phyloP scores from a whole-genome alignment of 495 filamentous ascomycete genomes.

The Neurospora discreta region DNA sequence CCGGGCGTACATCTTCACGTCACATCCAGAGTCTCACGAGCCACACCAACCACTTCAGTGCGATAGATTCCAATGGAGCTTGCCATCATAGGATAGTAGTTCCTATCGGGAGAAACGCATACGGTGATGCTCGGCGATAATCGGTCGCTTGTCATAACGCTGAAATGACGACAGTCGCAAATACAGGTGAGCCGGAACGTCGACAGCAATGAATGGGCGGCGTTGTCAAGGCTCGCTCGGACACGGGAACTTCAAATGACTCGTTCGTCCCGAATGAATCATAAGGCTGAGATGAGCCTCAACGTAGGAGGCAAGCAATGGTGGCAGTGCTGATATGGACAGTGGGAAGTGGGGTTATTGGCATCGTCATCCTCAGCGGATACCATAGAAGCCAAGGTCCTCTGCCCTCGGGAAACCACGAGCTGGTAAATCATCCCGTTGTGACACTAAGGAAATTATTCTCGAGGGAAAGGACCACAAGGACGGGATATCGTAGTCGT shows the following conservation, averaged over 20 bases:
- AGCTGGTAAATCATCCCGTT: not conserved
- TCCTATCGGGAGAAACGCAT: not conserved
- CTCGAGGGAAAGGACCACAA: not conserved
- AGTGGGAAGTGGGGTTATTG: not conserved
- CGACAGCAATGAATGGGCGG: not conserved
- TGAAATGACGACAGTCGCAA: not conserved
- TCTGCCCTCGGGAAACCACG: not conserved
- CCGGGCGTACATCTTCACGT: not conserved
- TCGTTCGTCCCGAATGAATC: not conserved
- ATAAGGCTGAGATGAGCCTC: not conserved
- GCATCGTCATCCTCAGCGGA: not conserved
- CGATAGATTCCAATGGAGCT: not conserved
- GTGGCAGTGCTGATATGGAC: not conserved
- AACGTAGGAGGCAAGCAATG: not conserved
- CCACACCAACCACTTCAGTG: not conserved
- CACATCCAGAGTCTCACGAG: not conserved
- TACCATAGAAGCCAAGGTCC: too few relatives aligned
- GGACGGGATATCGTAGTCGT: too few relatives aligned
- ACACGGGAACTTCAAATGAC: not conserved
- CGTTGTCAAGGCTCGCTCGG: not conserved
- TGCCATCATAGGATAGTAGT: not conserved
- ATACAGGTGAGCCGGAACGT: not conserved
- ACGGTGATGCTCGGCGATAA: not conserved
- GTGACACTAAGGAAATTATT: not conserved
- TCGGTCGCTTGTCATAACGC: not conserved